Conservation (phyloP, 2,329 filamentous ascomycete genomes). For the Colletotrichum chlorophyti region DNA sequence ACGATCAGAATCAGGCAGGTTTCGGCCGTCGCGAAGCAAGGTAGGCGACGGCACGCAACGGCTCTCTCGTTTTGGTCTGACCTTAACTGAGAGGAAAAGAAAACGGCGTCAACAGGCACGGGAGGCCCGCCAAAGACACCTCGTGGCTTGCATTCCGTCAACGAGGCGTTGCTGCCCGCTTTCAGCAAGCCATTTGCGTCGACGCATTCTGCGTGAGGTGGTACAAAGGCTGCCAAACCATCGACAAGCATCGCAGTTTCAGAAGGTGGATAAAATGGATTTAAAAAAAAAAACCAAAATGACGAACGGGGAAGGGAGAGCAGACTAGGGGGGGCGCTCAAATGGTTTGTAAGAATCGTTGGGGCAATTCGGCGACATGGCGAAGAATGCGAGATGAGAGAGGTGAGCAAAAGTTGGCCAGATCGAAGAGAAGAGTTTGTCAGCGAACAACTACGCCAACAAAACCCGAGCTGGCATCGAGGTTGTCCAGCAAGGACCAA, state of each 20-base stretch:
- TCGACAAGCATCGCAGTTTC: neutral
- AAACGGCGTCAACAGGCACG: neutral
- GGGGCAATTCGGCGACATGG: constrained; percentile 3
- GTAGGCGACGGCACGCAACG: neutral
- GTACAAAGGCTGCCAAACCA: neutral
- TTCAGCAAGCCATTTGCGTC: constrained; percentile 1
- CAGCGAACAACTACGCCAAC: neutral
- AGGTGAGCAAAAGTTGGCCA: neutral
- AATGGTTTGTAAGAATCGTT: too few species aligned
- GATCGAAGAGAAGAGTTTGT: constrained; percentile 3
- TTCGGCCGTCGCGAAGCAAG: neutral
- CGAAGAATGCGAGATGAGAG: neutral
- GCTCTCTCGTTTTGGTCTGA: neutral
- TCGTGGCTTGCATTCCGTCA: constrained; percentile 11
- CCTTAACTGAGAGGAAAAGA: neutral
- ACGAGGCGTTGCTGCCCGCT: neutral
- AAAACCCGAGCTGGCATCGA: neutral
- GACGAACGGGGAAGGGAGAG: too few species aligned
- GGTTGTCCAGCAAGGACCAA: constrained; percentile 15
- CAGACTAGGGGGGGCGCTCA: too few species aligned
- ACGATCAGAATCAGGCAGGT: constrained; percentile 11
- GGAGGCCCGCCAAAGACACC: neutral
- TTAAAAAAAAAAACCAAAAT: too few species aligned
- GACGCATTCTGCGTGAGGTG: constrained; percentile 7
- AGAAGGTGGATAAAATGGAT: too few species aligned